Base-by-base conservation (phyloP, 305 asterid genomes). In the Salvia sclarea region DNA sequence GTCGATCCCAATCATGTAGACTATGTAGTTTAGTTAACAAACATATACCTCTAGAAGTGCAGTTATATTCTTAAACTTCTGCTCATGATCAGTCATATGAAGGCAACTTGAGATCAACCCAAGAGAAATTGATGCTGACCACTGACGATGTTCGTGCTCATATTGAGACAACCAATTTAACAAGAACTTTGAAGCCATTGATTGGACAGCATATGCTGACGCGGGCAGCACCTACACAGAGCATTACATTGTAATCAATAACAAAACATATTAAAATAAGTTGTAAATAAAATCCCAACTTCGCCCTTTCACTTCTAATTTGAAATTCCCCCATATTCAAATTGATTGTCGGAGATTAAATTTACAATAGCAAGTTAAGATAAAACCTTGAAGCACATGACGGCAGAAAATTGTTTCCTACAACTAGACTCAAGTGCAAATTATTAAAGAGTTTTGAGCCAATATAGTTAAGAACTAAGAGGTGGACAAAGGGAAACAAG, bases 111-210 rank as follows among this genome's bases (percentile, higher is more conserved):
- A 83, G 74, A 94, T 81, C 86, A 91, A 74, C 67, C 99, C 99
- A 76, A 94, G 88, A 84, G 98, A 89, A 68, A 94, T 86, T 57
- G 98, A 98, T 31, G 98, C 96, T 59, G 97, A 79, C 97, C 98
- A 94, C 82, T 94, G 99, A 73, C 91, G 95, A 64, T 83, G 73
- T 81, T 94, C 99, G 54, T 91, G 98, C 68, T 89, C 98, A 78
- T 85, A 80, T 79, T 91, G 97, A 61, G 81, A 80, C 69, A 89
- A 64, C 99, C 99, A 91, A 70, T 77, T 78, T 56, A 89, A 77
- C 76, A 94, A 81, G 80, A 89, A 91, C 71, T 85, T 82, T 49
- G 99, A 87, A 70, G 97, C 95, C 71, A 80, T 66, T 0, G 86
- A 79, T 76, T 84, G 91, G 73, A 88, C 79, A 71, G 75, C 82